Percentiles rank a stretch among this genome's conserved stretches.
Conservation (phyloP, 2,329 filamentous ascomycete species). For the Colletotrichum magnum region DNA sequence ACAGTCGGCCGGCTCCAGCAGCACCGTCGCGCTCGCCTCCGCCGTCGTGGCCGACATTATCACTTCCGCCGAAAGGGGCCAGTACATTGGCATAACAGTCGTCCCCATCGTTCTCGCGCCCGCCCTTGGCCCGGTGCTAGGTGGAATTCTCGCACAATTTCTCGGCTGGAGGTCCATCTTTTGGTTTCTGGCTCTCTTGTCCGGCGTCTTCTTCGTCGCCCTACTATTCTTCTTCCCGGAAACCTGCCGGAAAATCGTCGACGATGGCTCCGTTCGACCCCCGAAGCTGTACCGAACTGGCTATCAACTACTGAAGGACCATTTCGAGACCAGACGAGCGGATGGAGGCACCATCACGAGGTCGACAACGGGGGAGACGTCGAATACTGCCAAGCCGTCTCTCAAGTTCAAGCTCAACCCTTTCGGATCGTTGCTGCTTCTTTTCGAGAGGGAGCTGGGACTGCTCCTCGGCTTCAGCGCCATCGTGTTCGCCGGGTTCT, state of each 20-base stretch:
- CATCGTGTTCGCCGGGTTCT: slow-evolving; percentile 65
- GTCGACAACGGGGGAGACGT: slow-evolving; percentile 25
- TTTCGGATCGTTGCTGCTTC: slow-evolving; percentile 55
- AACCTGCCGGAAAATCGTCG: slow-evolving; percentile 63
- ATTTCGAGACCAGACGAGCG: slow-evolving; percentile 32
- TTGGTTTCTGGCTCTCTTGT: slow-evolving; percentile 51
- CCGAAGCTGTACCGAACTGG: slow-evolving; percentile 54
- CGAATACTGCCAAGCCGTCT: slow-evolving; percentile 40
- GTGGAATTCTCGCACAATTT: slow-evolving; percentile 53
- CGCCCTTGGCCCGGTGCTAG: slow-evolving; percentile 58
- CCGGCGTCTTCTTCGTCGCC: slow-evolving; percentile 52
- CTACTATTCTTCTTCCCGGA: slow-evolving; percentile 61
- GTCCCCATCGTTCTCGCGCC: slow-evolving; percentile 60
- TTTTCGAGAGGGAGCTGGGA: slow-evolving; percentile 58
- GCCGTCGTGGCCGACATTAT: slow-evolving; percentile 76
- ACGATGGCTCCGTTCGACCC: slow-evolving; percentile 64
- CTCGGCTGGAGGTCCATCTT: slow-evolving; percentile 61
- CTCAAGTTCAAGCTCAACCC: slow-evolving; percentile 59
- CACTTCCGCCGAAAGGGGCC: slow-evolving; percentile 62
- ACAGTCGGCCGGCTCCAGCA: slow-evolving; percentile 68
- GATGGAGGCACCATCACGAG: slow-evolving; percentile 12
- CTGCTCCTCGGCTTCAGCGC: slow-evolving; percentile 60
- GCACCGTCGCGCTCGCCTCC: slow-evolving; percentile 71
- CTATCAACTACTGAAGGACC: slow-evolving; percentile 44
- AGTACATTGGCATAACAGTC: slow-evolving; percentile 57